Base-by-base conservation (phyloP, 108 stramenopile species). In the Hondaea fermentalgiana region DNA sequence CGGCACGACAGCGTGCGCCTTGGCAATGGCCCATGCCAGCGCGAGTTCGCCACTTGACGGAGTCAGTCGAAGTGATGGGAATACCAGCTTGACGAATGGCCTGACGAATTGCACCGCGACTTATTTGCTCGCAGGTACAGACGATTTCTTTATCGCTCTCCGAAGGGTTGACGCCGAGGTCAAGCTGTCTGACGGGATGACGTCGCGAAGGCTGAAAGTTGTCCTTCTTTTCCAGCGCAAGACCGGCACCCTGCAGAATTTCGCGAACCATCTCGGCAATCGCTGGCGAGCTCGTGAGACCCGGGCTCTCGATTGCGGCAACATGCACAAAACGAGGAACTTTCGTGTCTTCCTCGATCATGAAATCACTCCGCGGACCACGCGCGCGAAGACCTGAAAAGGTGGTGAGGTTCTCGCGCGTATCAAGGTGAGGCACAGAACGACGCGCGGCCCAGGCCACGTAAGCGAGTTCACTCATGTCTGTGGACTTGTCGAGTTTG, bases 1-100 rank as follows among this genome's bases (percentile, higher is more conserved):
- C 76, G 4, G 76, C 44, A 12, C 76, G 76, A 3, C 76, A 83
- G 19, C 76, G 45, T 23, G 76, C 76, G 25, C 76, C 76, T 35
- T 83, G 76, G 51, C 76, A 83, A 17, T 83, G 49, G 76, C 76
- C 76, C 76, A 83, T 83, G 51, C 76, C 76, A 35, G 76, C 76
- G 51, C 76, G 76, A 6, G 76, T 83, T 6, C 76, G 45, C 76
- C 76, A 83, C 51, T 83, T 83, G 23, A 83, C 76, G 3, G 76
- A 8, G 23, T 83, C 76, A 1, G 76, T 83, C 6, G 76, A 21
- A 53, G 49, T 83, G 3, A 83, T 83, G 19, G 76, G 76, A 6
- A 83, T 12, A 35, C 76, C 76, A 6, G 76, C 76, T 12, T 47
- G 49, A 35, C 51, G 49, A 35, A 83, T 83, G 14, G 76, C 76